Evolutionary conservation across 768 basidiomycete species (phyloP).

Genomic region (Pilatotrama ljubarskyi): DNA sequence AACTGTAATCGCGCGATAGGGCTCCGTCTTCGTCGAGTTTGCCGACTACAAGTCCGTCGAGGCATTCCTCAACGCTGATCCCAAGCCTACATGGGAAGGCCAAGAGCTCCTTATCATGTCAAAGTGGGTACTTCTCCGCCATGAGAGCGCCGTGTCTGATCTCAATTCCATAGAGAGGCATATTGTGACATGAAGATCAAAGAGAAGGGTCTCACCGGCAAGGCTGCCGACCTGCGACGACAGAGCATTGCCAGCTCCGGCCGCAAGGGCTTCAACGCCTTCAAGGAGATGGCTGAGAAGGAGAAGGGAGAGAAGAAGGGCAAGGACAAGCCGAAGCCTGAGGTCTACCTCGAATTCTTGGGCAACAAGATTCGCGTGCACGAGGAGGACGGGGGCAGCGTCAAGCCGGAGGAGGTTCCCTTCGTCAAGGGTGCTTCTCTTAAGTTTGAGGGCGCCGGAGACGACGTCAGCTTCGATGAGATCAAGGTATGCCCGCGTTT

Average conservation of each 20-base stretch:
- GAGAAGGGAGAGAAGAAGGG: conserved; percentile 29
- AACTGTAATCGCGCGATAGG: conserved; percentile 49
- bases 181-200: conserved; percentile 97
- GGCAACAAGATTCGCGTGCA: conserved; percentile 67
- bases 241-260: conserved; percentile 50
- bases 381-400: conserved; percentile 49
- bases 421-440: conserved; percentile 47
- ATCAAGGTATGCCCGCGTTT: conserved; percentile 43
- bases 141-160: not conserved
- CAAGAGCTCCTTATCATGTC: conserved; percentile 81
- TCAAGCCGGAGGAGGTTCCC: conserved; percentile 45
- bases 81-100: conserved; percentile 79
- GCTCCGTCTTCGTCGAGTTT: conserved; percentile 93
- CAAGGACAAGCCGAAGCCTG: conserved; percentile 42
- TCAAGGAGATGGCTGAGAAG: conserved; percentile 57
- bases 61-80: conserved; percentile 76
- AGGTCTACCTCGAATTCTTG: conserved; percentile 74
- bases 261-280: conserved; percentile 73
- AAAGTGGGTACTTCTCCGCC: conserved; percentile 54
- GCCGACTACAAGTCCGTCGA: conserved; percentile 66
- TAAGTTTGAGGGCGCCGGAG: conserved; percentile 52
- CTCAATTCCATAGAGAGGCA: conserved; percentile 51
- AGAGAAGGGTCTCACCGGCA: conserved; percentile 86
- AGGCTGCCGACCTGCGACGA: conserved; percentile 59
- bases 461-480: conserved; percentile 61